Evolutionary conservation across 805 yeast species (phyloP).

Genomic region (Saturnispora mendoncae): DNA sequence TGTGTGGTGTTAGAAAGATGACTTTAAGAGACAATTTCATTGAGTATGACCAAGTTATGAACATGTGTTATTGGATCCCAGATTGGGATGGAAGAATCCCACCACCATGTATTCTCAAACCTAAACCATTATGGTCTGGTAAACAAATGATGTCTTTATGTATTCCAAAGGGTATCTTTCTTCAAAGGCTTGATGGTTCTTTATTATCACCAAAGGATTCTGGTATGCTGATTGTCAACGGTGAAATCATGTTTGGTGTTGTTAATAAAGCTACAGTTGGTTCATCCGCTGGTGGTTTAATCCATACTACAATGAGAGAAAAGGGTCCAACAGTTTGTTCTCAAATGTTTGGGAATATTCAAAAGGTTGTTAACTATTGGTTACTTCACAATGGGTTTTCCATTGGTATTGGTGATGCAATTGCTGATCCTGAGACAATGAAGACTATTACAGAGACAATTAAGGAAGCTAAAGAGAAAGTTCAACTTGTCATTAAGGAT

Average conservation of each 20-base stretch:
- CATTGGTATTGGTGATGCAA: conserved; percentile 99
- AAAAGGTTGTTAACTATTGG: conserved; percentile 95
- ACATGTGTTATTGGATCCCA: conserved; percentile 95
- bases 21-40: conserved; percentile 83
- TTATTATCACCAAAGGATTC: conserved; percentile 79
- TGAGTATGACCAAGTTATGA: conserved; percentile 91
- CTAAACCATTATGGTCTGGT: conserved; percentile 97
- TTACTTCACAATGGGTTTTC: conserved; percentile 93
- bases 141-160: conserved; percentile 88
- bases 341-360: conserved; percentile 81
- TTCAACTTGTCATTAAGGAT: conserved; percentile 84
- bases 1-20: conserved; percentile 95
- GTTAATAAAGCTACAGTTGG: conserved; percentile 98
- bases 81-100: conserved; percentile 98
- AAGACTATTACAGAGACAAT: conserved; percentile 87
- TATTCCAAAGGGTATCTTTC: conserved; percentile 90
- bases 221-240: conserved; percentile 93
- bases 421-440: conserved; percentile 97
- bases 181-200: conserved; percentile 91
- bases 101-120: conserved; percentile 86
- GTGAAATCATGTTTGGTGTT: conserved; percentile 95
- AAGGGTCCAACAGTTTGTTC: conserved; percentile 92
- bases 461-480: conserved; percentile 86
- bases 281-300: conserved; percentile 95
- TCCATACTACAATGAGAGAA: conserved; percentile 95